Evolutionary conservation across 805 yeast species (phyloP), one percentile per base, ranked within the genome.

Genomic region (Lipomyces orientalis): DNA sequence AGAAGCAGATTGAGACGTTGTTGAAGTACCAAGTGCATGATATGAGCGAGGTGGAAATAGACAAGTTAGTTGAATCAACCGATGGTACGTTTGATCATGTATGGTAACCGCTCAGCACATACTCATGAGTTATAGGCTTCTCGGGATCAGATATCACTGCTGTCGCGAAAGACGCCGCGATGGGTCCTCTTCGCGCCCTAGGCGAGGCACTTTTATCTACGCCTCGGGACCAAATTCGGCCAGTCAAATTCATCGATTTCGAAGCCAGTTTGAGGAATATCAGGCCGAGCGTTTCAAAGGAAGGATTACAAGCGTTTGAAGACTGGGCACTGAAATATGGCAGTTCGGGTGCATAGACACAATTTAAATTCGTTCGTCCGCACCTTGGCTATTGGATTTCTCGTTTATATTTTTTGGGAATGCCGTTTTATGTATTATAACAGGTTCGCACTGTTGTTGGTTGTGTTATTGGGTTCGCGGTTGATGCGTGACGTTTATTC

Each of bases 81-180:
- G 87, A 87, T 6, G 94, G 91, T 67, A 35, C 7, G 68, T 49
- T 12, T 25, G 39, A n/a, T 9, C n/a, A 58, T 34, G 3, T 54
- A 37, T 29, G 39, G 25, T 51, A 39, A 4, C n/a, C 10, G 6
- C 31, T 4, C n/a, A 12, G 25, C 29, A 25, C 29, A 3, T 31
- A 33, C 58, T 51, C 14, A 43, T 10, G 2, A 9, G 34, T 3
- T 19, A 54, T 52, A 67, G 71, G 71, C 0, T 92, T 88, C 78
- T 90, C 97, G n/a, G 97, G 97, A 1, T 88, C 95, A 71, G 99
- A 94, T 79, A 85, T 94, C 55, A 93, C 98, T 0, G 93, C 97
- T 0, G 79, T 94, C 68, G 97, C 98, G 1, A 95, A 93, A 78
- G 98, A 94, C 77, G 96, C 97, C 2, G 98, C 99, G 0, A 93